A percentile compares a stretch with the other conserved stretches of the same genome.
phyloP scores from a whole-genome alignment of 1,284 basidiomycete species.

The Pseudomicrostroma phylloplanum region DNA sequence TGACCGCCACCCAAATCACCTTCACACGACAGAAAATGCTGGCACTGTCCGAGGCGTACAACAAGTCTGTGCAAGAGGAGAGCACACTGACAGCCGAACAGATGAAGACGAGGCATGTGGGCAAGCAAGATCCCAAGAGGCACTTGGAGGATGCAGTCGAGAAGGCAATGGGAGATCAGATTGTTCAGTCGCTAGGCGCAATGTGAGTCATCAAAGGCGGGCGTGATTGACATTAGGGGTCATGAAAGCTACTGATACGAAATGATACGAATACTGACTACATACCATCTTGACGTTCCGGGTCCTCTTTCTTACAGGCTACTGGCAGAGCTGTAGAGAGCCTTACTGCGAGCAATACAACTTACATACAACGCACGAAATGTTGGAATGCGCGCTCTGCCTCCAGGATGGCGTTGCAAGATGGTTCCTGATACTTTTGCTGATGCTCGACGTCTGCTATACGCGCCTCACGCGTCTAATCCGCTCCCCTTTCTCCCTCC shows the following conservation, averaged over 20 bases:
- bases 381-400: too few species aligned
- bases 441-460: too few species aligned
- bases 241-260: neutral
- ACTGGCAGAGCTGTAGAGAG: slow-evolving; percentile 1
- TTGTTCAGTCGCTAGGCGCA: slow-evolving; percentile 46
- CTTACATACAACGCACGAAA: too few species aligned
- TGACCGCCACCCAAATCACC: neutral
- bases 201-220: slow-evolving; percentile 21
- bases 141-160: slow-evolving; percentile 50
- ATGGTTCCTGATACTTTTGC: too few species aligned
- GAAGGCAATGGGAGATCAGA: slow-evolving; percentile 48
- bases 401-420: too few species aligned
- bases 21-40: slow-evolving; percentile 34
- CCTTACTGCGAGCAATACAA: too few species aligned
- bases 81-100: slow-evolving; percentile 41
- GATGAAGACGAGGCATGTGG: slow-evolving; percentile 49
- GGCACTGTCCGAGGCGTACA: slow-evolving; percentile 45
- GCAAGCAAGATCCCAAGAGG: slow-evolving; percentile 50
- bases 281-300: neutral
- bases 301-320: neutral
- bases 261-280: neutral
- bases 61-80: slow-evolving; percentile 50
- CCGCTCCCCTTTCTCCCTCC: neutral
- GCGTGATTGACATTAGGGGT: neutral
- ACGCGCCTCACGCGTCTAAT: too few species aligned